Evolutionary conservation across 345 rosid genomes (phyloP).

Genomic region (Alliaria petiolata): DNA sequence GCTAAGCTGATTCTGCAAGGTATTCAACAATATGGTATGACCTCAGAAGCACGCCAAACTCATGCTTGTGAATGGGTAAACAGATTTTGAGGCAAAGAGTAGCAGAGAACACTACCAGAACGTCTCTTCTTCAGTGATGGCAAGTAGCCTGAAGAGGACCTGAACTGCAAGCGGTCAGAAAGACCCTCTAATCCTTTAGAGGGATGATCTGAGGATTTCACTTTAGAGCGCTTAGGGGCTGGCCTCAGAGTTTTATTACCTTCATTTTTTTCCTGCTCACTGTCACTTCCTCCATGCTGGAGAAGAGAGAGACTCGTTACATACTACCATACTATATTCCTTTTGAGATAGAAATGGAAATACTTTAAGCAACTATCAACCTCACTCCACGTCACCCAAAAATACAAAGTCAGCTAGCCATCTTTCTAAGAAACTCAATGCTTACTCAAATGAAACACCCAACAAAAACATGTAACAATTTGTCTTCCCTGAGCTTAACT

Average conservation of each 20-base stretch:
- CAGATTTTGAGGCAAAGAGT: slow-evolving; percentile 23
- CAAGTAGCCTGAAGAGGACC: slow-evolving; percentile 56
- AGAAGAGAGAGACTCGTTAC: slow-evolving; percentile 15
- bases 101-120: slow-evolving; percentile 45
- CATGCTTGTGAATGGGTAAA: slow-evolving; percentile 13
- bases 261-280: slow-evolving; percentile 65
- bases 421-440: slow-evolving; percentile 2
- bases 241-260: slow-evolving; percentile 39
- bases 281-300: slow-evolving; percentile 67
- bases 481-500: neutral
- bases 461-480: neutral
- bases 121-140: slow-evolving; percentile 64
- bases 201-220: slow-evolving; percentile 37
- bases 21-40: slow-evolving; percentile 1
- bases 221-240: slow-evolving; percentile 51
- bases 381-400: neutral
- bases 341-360: neutral
- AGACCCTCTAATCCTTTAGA: slow-evolving; percentile 47
- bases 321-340: neutral
- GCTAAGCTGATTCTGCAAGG: slow-evolving; percentile 3
- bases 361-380: neutral
- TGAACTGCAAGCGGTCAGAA: slow-evolving; percentile 63
- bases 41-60: slow-evolving; percentile 3
- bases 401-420: neutral
- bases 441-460: slow-evolving; percentile 1